Base-by-base conservation (phyloP, 176 grass and related monocot species). In the Stipa capillata region DNA sequence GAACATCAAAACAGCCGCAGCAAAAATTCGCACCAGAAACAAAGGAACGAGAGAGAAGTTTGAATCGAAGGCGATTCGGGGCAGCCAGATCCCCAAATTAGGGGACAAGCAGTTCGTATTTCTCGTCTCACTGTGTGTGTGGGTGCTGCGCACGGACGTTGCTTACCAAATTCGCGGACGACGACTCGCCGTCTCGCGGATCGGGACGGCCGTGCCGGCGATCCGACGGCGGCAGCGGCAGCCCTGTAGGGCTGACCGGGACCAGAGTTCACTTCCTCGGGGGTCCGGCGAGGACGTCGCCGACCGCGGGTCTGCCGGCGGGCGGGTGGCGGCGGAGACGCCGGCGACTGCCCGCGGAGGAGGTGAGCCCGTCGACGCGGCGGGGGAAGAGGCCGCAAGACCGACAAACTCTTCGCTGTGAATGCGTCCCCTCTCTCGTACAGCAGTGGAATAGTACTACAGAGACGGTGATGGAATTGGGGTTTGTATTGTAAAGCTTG, bases 201-300 rank as follows among this genome's bases (percentile, higher is more conserved):
- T 80, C 78, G 11, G 65, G 65, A 12, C 52, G 52, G 29, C 52
- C 78, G 52, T 11, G 18, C 52, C 40, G 66, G 28, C 40, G 79
- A 81, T 81, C 79, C 52, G 79, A 28, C 51, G 65, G 51, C 44
- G 37, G 45, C 25, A 21, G 50, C 72, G 48, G n/a, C n/a, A 33
- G 50, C 36, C 37, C 49, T 14, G 35, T 34, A 24, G 64, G n/a
- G n/a, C 79, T 56, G 39, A 13, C 20, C 7, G 2, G 8, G 18
- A 18, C 64, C 49, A 7, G 64, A 25, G 24, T 0, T 55, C 14
- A 3, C 36, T 28, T 80, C 36, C 50, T 21, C 64, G 9, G 7
- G 0, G 3, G 42, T 31, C 24, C 36, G 10, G 62, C 33, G 61
- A 69, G 13, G 65, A 23, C 41, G 66, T 11, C 14, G 44, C 76